Percentiles rank a stretch among this genome's conserved stretches.
Evolutionary conservation across 208 protist genomes (phyloP).

Genomic region (Tritrichomonas musculus): DNA sequence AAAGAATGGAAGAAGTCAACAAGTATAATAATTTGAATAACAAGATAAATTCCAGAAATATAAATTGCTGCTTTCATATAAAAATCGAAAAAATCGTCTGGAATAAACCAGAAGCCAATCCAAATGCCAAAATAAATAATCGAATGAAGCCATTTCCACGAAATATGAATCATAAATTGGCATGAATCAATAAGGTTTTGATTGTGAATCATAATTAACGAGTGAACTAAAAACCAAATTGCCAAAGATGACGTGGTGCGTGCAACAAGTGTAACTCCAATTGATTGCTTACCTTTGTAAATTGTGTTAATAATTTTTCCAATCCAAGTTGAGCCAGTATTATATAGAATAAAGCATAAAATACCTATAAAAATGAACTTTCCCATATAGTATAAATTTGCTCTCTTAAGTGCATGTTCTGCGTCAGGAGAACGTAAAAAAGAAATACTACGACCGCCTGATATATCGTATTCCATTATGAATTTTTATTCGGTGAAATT

Average conservation of each 20-base stretch:
- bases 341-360: slow-evolving; percentile 25
- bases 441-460: too few species aligned
- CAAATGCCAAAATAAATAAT: neutral
- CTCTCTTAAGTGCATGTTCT: neutral
- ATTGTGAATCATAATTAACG: neutral
- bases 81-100: slow-evolving; percentile 2
- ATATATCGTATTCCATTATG: too few species aligned
- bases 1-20: neutral
- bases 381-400: neutral
- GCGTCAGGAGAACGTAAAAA: too few species aligned
- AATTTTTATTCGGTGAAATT: too few species aligned
- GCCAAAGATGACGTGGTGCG: neutral
- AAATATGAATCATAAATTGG: slow-evolving; percentile 32
- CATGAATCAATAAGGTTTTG: neutral
- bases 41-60: neutral
- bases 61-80: neutral
- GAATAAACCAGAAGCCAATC: neutral
- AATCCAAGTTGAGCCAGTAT: neutral
- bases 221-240: neutral
- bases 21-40: neutral
- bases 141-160: neutral
- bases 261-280: neutral
- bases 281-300: neutral
- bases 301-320: neutral
- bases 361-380: slow-evolving; percentile 12